Evolutionary conservation across 441 rosid species (phyloP).

Genomic region (Breynia disticha): DNA sequence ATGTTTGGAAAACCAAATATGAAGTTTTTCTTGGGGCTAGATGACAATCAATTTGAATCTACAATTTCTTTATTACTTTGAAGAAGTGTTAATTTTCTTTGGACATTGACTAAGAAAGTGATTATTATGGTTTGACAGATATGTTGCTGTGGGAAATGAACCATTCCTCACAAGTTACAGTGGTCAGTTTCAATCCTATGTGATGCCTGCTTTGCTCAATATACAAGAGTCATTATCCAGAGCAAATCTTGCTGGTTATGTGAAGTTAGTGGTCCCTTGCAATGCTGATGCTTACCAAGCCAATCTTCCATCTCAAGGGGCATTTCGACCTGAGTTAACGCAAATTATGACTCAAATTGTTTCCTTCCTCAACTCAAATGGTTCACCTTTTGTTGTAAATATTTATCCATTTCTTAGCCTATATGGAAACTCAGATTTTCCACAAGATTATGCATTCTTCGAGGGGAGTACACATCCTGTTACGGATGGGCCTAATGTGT

Average conservation of each 20-base stretch:
- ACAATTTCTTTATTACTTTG: too few species aligned
- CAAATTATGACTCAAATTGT: constrained; percentile 75
- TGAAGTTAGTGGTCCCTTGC: constrained; percentile 85
- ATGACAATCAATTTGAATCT: too few species aligned
- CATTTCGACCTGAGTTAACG: constrained; percentile 74
- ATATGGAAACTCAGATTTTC: constrained; percentile 79
- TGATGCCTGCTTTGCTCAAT: constrained; percentile 71
- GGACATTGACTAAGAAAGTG: too few species aligned
- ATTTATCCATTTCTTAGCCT: constrained; percentile 95
- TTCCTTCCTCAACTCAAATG: constrained; percentile 74
- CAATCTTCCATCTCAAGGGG: constrained; percentile 74
- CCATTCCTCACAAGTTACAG: constrained; percentile 71
- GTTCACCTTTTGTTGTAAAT: constrained; percentile 83
- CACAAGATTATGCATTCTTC: constrained; percentile 88
- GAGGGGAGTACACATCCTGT: constrained; percentile 78
- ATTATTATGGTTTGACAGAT: constrained; percentile 30
- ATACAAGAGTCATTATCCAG: constrained; percentile 71
- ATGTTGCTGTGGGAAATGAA: constrained; percentile 87
- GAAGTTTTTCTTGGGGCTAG: too few species aligned
- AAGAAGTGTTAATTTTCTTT: too few species aligned
- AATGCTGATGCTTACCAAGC: constrained; percentile 93
- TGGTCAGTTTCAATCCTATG: constrained; percentile 60
- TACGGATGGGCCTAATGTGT: constrained; percentile 66
- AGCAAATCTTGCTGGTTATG: constrained; percentile 70
- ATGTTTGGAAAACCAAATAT: neutral